A percentile compares a stretch with the other conserved stretches of the same genome.
Conservation (phyloP, 495 filamentous ascomycete genomes). For the Tuber umbilicatum region DNA sequence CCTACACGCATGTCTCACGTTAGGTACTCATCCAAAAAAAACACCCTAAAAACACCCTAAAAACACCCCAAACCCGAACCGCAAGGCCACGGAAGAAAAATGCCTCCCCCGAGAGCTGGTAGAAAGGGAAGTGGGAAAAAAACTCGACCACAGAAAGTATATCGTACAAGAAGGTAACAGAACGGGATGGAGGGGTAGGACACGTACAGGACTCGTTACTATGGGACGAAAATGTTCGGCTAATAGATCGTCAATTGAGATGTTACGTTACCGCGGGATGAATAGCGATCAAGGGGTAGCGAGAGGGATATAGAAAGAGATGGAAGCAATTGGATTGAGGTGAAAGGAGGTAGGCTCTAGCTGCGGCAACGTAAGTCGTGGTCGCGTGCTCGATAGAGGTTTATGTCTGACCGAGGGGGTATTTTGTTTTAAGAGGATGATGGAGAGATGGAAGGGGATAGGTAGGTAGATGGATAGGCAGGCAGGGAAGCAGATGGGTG, state of each 20-base stretch:
- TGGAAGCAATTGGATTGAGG: conserved; percentile 14
- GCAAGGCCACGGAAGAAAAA: conserved; percentile 10
- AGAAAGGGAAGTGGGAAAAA: background rate
- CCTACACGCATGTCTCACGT: conserved; percentile 34
- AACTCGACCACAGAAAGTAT: background rate
- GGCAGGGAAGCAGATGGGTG: conserved; percentile 1
- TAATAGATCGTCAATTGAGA: conserved; percentile 14
- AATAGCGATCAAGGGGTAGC: background rate
- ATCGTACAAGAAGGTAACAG: background rate
- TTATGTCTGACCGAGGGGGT: background rate
- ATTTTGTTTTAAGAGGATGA: background rate
- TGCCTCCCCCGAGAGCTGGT: conserved; percentile 13
- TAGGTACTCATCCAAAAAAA: conserved; percentile 24
- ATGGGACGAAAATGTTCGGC: conserved; percentile 9
- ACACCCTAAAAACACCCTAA: background rate
- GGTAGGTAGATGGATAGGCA: conserved; percentile 7
- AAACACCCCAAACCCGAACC: conserved; percentile 23
- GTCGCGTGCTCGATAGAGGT: conserved; percentile 15
- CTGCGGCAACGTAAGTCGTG: conserved; percentile 16
- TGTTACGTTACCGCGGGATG: background rate
- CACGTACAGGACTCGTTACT: background rate
- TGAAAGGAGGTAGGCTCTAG: conserved; percentile 12
- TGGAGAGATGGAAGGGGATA: conserved; percentile 10
- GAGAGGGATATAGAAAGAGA: conserved; percentile 3
- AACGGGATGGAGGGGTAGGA: background rate